Evolutionary conservation across 2,329 filamentous ascomycete species (phyloP), one percentile per base, ranked within the genome.

Genomic region (Penicillium verrucosum): DNA sequence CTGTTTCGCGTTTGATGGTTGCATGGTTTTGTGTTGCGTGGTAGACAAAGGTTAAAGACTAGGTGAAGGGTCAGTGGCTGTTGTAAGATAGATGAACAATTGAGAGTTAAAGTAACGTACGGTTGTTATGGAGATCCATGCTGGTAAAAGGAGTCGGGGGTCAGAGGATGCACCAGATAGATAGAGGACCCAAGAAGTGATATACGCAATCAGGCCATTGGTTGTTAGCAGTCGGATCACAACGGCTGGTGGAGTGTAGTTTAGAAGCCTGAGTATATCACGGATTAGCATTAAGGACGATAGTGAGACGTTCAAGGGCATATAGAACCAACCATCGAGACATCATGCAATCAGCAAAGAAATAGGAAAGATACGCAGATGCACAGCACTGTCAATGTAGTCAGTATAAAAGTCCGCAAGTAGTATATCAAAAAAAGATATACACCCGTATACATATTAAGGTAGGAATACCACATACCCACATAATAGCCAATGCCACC

Each of bases 331-430:
- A 89, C 88, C 89, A 92, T 75, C 89, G 81, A 60, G 88, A 91
- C 89, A 92, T 92, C 67, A 92, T 82, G 73, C 89, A 90, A 75
- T 92, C 89, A 56, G 88, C 89, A 71, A 92, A 92, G 77, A 90
- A 89, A 74, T 90, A 92, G 49, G 88, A 89, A 58, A 92, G 81
- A 73, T 91, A 90, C 52, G 87, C 89, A 21, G 88, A 89, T 57
- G 88, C 86, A 68, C 84, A 85, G 76, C 88, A 91, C 89, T 61
- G 29, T n/a, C 7, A 23, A 51, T 11, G 11, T 25, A 40, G 41
- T 56, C 25, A 56, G 54, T 46, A 52, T 46, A 3, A 16, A n/a
- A 11, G 14, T 6, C 37, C 18, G 11, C 9, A 21, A 51, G 21
- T 18, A 43, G 38, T 43, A 34, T 51, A 34, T 43, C 38, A 25